These are phyloP conservation scores for Ophiostoma tasmaniense DNA, from an alignment of 2,329 filamentous ascomycete species.

Conservation along the genomic window DNA sequence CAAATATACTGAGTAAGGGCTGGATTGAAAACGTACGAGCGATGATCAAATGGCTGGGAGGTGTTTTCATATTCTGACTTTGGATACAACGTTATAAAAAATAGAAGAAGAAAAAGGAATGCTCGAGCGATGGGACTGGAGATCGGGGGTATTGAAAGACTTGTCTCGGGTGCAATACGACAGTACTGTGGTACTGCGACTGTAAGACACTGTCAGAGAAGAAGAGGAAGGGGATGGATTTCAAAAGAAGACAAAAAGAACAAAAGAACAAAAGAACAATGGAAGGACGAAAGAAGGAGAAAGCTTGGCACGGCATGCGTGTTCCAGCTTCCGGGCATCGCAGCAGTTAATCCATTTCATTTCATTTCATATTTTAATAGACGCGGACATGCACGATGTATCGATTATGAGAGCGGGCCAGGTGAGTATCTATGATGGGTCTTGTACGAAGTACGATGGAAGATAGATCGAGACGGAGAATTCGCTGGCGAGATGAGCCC, in stretches of 20 bases:
- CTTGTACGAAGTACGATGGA: too few relatives aligned
- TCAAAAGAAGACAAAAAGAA: neutral
- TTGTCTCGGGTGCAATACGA: neutral
- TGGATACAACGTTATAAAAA: neutral
- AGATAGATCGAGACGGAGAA: neutral
- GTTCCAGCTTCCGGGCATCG: neutral
- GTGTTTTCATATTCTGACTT: neutral
- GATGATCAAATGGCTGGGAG: neutral
- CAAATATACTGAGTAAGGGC: too few relatives aligned
- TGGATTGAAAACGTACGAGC: neutral
- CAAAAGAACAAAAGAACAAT: slow-evolving; percentile 6
- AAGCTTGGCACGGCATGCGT: neutral
- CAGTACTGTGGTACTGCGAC: neutral
- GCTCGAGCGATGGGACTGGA: neutral
- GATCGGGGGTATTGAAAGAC: neutral
- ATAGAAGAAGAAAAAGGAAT: neutral
- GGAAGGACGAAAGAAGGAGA: neutral
- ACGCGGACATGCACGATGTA: slow-evolving; percentile 1
- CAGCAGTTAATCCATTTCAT: neutral
- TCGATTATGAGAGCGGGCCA: neutral
- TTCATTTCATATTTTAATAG: neutral
- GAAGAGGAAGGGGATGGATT: neutral
- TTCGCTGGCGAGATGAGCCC: neutral
- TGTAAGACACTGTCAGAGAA: neutral
- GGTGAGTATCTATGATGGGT: too few relatives aligned